phyloP scores from a whole-genome alignment of 2,329 filamentous ascomycete genomes.

The Alternaria tenuissima region DNA sequence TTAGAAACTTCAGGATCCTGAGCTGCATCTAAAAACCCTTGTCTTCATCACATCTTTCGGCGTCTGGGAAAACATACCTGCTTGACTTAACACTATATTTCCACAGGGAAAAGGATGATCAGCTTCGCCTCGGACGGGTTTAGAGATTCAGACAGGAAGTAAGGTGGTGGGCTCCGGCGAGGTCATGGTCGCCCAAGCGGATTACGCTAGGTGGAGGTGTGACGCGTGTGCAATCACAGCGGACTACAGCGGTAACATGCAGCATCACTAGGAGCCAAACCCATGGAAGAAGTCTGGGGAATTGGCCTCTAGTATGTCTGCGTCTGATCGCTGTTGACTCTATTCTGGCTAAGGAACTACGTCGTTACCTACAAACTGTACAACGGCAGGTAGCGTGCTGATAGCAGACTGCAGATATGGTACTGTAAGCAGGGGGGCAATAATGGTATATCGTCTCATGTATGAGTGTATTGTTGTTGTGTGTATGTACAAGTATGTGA shows the following conservation, averaged over 20 bases:
- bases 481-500: not conserved
- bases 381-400: too few species aligned
- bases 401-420: too few species aligned
- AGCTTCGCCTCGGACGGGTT: slow-evolving; percentile 1
- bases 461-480: not conserved
- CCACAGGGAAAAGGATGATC: slow-evolving; percentile 1
- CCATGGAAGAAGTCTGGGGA: not conserved
- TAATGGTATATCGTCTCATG: too few species aligned
- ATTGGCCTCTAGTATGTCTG: slow-evolving; percentile 2
- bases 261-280: not conserved
- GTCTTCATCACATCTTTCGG: slow-evolving; percentile 4
- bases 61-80: slow-evolving; percentile 3
- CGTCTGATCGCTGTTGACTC: slow-evolving; percentile 1
- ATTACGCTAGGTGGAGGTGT: slow-evolving; percentile 1
- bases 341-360: slow-evolving; percentile 1
- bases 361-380: slow-evolving; percentile 2
- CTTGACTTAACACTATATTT: slow-evolving; percentile 1
- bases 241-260: slow-evolving; percentile 4
- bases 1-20: slow-evolving; percentile 5
- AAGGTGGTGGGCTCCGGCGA: slow-evolving; percentile 1
- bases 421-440: too few species aligned
- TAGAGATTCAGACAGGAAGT: slow-evolving; percentile 5
- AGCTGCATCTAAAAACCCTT: not conserved
- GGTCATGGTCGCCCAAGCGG: slow-evolving; percentile 4
- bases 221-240: slow-evolving; percentile 1